Evolutionary conservation across 2,329 filamentous ascomycete species (phyloP), one percentile per base, ranked within the genome.

Genomic region (Curvularia sp.): DNA sequence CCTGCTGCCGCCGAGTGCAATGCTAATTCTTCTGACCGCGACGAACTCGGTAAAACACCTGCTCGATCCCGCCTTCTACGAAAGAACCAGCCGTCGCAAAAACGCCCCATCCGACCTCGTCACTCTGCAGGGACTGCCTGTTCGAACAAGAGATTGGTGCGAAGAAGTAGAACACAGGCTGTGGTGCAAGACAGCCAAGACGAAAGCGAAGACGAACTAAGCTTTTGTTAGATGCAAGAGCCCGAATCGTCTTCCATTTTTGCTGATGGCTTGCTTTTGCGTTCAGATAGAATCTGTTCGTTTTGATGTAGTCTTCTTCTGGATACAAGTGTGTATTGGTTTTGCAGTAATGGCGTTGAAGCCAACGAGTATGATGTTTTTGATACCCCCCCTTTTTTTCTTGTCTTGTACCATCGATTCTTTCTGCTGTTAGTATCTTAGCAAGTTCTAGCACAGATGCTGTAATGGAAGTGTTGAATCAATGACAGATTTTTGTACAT

Each of bases 131-230:
- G 39, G 41, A 12, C 59, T 22, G 12, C 44, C 62, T 30, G 61
- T 5, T 24, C 4, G 63, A 62, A 63, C 60, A 62, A 54, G 46
- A 49, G 57, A 5, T 20, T 26, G 6, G 22, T 18, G 26, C 48
- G 35, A 47, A 6, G 28, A 30, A 46, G 42, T 49, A 24, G 7
- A 5, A 44, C 6, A 7, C 22, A 2, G 3, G 13, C n/a, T 28
- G 22, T 26, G 2, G 38, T 55, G 4, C 48, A 46, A 4, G 60
- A 60, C 20, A 52, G 43, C 24, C 64, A 59, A 2, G 64, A 61
- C 4, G 67, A 61, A 9, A 75, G 73, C 48, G 71, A 75, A 46
- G 74, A 77, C 60, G 74, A 75, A 58, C 53, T 75, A 52, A 72
- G 70, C 62, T 72, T 74, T 58, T 63, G 66, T n/a, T 72, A 65